Base-by-base conservation (phyloP, 495 filamentous ascomycete genomes). In the Penicilliopsis zonata region DNA sequence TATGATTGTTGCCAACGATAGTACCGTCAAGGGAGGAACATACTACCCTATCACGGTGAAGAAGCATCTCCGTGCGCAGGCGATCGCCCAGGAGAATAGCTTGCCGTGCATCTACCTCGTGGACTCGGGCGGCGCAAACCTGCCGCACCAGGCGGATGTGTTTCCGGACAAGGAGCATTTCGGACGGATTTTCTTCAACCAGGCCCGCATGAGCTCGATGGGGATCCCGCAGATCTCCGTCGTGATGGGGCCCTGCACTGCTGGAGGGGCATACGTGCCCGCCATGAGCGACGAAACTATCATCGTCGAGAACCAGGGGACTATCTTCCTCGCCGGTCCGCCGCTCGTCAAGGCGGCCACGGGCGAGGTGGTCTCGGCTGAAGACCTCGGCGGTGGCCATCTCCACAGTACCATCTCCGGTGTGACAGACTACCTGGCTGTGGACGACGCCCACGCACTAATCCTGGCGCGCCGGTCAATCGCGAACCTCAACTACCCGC, bases 41-140 rank as follows among this genome's bases (percentile, higher is more conserved):
- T 98, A 98, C 60, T 96, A 86, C 54, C 90, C 90, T 1, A 87
- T 98, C 32, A 98, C 90, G 2, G 86, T 98, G 19, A 94, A 94
- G 64, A 98, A 98, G 61, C 92, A 96, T 58, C 66, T 96, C 9
- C 76, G 90, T 34, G 90, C 90, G 14, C 90, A 98, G 55, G 78
- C 75, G 15, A 80, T 96, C 35, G 90, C 90, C 2, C 72, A 83
- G 39, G 82, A 96, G 54, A 98, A 96, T 48, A 75, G 68, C 40
- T 52, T 83, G 3, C 80, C 80, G 1, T 98, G 90, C 53, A 82
- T 98, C 46, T 98, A 96, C 57, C 69, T 98, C 18, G 90, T 98
- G 19, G 90, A 98, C 48, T 94, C 86, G 0, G 90, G 90, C 28
- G 90, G 90, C 43, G 90, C 86, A 15, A 98, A 98, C 51, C 73